Base-by-base conservation (phyloP, 768 basidiomycete genomes). In the Russula earlei region DNA sequence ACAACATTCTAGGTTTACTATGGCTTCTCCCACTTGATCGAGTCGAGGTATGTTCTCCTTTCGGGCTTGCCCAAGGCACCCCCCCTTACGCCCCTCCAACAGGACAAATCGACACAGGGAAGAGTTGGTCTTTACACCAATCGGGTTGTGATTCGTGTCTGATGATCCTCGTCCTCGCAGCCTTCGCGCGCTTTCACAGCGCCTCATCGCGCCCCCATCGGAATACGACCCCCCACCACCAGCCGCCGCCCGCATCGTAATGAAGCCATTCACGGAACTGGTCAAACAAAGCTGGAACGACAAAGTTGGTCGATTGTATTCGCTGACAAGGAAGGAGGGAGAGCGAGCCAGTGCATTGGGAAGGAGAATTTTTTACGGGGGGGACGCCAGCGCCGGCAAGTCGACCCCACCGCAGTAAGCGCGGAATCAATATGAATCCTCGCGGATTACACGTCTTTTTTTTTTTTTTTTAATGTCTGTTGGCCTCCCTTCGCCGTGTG, bases 21-120 rank as follows among this genome's bases (percentile, higher is more conserved):
- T 67, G 84, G 82, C 22, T 82, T 85, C 65, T 85, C 83, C 3
- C 80, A 76, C 63, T 64, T 84, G 67, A 82, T 85, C 46, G 75
- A 78, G 47, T 76, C 77, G 43, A 74, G 75, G 84, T 82, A 50
- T 38, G 74, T 64, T 12, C 42, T 25, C 40, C 36, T 41, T 41
- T 45, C 54, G 43, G 25, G 22, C 14, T 34, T 47, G 33, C 11
- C 54, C 40, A n/a, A n/a, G n/a, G n/a, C n/a, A n/a, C n/a, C n/a
- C 48, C 24, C 17, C 10, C 49, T 56, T 38, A 44, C 50, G 44
- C 45, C 49, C 41, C 11, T 29, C 27, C 44, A 40, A 34, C 55
- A 85, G 82, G 63, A 84, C 80, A 27, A 73, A 76, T 54, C 77
- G 75, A 52, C 80, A 79, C 58, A 71, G 70, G 31, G 70, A 60